Base-by-base conservation (phyloP, 768 basidiomycete species). In the Russula vinacea region DNA sequence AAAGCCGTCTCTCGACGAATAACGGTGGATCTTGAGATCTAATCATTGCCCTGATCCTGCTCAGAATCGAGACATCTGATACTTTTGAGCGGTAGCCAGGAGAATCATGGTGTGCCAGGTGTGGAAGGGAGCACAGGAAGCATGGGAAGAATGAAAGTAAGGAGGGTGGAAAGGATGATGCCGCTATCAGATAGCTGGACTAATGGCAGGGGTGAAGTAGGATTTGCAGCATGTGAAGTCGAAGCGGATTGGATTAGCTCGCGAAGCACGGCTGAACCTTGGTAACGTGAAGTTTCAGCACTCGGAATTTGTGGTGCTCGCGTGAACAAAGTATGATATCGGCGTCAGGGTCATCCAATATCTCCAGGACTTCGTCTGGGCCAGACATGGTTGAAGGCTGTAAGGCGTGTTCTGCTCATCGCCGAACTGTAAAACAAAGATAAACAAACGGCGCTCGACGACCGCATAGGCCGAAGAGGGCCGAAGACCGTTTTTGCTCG, bases 261-360 rank as follows among this genome's bases (percentile, higher is more conserved):
- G 40, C 69, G 68, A 64, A 82, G 76, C n/a, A 82, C 71, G 1
- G 77, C 68, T 13, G 79, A 82, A 78, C 77, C 62, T 72, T 77
- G 40, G 74, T 73, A 40, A 84, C 67, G 40, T 79, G 75, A 50
- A 78, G 64, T 51, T 75, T 78, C 69, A 79, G 76, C 40, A 83
- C 73, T 39, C 76, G 78, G 68, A 83, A 83, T 11, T 74, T 67
- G 2, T 76, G 74, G 10, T 74, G 76, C 59, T 83, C 80, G 1
- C 74, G 68, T 11, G 80, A 77, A 51, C 74, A 75, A 40, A 83
- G 71, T 49, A 78, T 72, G 62, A 81, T 69, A 65, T 82, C 80
- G 9, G 78, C 79, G 16, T 77, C 75, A 24, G 60, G 69, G 51
- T 78, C 29, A 13, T 63, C 32, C n/a, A 59, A 32, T 6, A 6